A percentile compares a stretch with the other conserved stretches of the same genome.
Conservation (phyloP, 805 yeast species). For the Wickerhamomyces chambardii region DNA sequence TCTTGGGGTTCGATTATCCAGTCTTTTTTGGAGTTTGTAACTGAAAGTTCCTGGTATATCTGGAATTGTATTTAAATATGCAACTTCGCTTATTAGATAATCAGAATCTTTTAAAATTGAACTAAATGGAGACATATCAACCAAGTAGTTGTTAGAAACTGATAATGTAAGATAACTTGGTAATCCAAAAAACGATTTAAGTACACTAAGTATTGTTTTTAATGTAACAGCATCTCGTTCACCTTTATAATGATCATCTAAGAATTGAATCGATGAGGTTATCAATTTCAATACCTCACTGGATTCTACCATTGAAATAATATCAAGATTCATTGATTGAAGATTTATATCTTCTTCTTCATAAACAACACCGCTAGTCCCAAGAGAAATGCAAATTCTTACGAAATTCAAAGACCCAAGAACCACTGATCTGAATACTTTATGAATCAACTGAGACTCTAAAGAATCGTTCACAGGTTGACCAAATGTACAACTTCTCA, state of each 20-base stretch:
- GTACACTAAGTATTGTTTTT: slow-evolving; percentile 8
- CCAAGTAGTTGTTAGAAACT: slow-evolving; percentile 5
- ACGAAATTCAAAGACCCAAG: slow-evolving; percentile 48
- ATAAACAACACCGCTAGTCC: slow-evolving; percentile 47
- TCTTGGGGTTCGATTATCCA: slow-evolving; percentile 40
- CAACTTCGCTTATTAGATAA: slow-evolving; percentile 6
- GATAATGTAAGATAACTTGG: slow-evolving; percentile 8
- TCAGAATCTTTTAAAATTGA: slow-evolving; percentile 3
- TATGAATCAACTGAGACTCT: slow-evolving; percentile 29
- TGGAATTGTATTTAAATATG: slow-evolving; percentile 14
- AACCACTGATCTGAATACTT: slow-evolving; percentile 40
- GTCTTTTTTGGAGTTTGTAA: slow-evolving; percentile 35
- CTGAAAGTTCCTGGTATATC: slow-evolving; percentile 31
- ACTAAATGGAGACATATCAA: slow-evolving; percentile 10
- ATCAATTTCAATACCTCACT: slow-evolving; percentile 18
- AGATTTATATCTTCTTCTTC: slow-evolving; percentile 74
- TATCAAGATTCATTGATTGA: slow-evolving; percentile 47
- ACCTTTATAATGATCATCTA: slow-evolving; percentile 12
- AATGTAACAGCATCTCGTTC: slow-evolving; percentile 13
- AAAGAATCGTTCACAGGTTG: background rate
- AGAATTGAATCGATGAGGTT: slow-evolving; percentile 24
- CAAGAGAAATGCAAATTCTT: slow-evolving; percentile 34
- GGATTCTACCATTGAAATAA: slow-evolving; percentile 20
- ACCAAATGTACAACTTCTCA: slow-evolving; percentile 3
- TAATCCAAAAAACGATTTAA: slow-evolving; percentile 12